Evolutionary conservation across 345 rosid genomes (phyloP), one percentile per base, ranked within the genome.

Genomic region (Aquilaria yunnanensis): DNA sequence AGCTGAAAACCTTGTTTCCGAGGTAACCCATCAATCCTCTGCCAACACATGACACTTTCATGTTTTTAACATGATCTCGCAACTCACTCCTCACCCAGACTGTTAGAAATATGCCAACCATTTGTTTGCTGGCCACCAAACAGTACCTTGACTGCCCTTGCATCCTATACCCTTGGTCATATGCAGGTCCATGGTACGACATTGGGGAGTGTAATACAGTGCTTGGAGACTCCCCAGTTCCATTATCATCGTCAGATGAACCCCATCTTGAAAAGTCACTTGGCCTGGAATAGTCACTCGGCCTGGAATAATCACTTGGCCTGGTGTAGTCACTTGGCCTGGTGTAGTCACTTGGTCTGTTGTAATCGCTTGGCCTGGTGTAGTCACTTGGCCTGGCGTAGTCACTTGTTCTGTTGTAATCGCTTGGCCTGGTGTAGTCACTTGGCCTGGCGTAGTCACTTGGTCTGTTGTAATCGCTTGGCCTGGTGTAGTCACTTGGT

Each of bases 11-110:
- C 99, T 94, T 94, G 75, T 94, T 94, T 65, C 96, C 96, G 0
- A 94, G 97, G 75, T 94, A 94, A 59, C 99, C 99, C 97, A 90
- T 94, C 73, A 94, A 56, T 68, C 99, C 99, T 83, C 99, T 79
- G 52, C 99, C 99, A 59, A 94, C 93, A 73, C 96, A 86, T 70
- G 97, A 94, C 49, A 94, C 96, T 78, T 94, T 94, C 89, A 90
- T 85, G 86, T 91, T 91, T 65, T 75, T 84, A 61, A 91, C 96
- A 54, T 87, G 83, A 66, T 94, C 96, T 74, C 83, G 74, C 64
- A 94, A 69, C 66, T 94, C 99, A 47, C 89, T 82, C 72, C 88
- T 84, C 71, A 86, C 99, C 99, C 99, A 94, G 48, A 94, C 72
- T 1, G 99, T 94, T 54, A 94, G 81, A 67, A 90, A 91, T 68